Percentiles rank a stretch among this genome's conserved stretches.
These are phyloP conservation scores for Cadophora sp. DNA, from an alignment of 2,329 filamentous ascomycete genomes.

Conservation along the genomic window DNA sequence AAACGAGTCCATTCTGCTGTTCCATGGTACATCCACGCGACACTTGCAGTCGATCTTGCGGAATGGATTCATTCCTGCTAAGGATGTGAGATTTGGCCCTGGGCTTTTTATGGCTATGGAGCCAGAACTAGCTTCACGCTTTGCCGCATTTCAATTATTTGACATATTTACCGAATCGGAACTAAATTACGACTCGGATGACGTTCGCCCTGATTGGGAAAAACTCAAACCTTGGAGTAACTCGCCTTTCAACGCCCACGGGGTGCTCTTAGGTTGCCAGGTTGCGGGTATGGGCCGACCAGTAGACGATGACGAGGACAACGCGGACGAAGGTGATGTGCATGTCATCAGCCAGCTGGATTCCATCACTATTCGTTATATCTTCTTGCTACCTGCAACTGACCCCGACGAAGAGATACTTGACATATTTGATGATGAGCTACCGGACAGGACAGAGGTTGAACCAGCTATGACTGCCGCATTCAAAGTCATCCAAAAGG, in stretches of 20 bases:
- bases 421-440: too few species aligned
- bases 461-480: neutral
- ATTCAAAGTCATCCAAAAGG: neutral
- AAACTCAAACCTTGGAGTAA: neutral
- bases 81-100: neutral
- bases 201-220: too few species aligned
- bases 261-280: constrained; percentile 8
- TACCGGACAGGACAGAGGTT: neutral
- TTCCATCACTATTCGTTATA: constrained; percentile 9
- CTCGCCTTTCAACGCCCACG: neutral
- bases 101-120: constrained; percentile 18
- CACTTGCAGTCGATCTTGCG: constrained; percentile 1
- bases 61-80: constrained; percentile 3
- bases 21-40: constrained; percentile 5
- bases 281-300: constrained; percentile 3
- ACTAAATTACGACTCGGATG: neutral
- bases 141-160: too few species aligned
- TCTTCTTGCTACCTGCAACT: constrained; percentile 12
- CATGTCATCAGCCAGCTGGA: constrained; percentile 14
- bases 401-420: too few species aligned
- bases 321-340: too few species aligned
- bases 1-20: neutral
- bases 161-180: neutral
- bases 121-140: too few species aligned
- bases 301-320: neutral